These are phyloP conservation scores for Cladophialophora exuberans DNA, from an alignment of 2,329 filamentous ascomycete genomes.

Conservation along the genomic window DNA sequence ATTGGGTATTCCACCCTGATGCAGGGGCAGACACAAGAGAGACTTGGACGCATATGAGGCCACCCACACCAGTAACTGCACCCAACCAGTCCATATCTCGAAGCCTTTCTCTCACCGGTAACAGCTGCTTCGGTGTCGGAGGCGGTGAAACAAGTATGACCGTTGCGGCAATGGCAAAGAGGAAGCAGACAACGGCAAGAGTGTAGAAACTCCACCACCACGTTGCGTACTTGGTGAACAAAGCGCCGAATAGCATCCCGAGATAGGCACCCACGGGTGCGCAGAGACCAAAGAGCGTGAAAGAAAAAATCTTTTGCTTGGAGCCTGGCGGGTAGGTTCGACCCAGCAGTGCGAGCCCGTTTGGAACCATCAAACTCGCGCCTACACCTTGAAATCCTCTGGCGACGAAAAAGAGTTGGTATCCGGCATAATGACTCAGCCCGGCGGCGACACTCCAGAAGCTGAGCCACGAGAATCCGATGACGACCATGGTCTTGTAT, in stretches of 20 bases:
- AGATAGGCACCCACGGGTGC: constrained; percentile 48
- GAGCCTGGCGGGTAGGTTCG: constrained; percentile 56
- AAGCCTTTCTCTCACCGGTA: constrained; percentile 36
- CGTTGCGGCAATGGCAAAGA: constrained; percentile 38
- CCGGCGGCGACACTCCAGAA: constrained; percentile 47
- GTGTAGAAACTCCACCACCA: constrained; percentile 53
- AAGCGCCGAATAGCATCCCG: constrained; percentile 35
- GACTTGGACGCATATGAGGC: constrained; percentile 64
- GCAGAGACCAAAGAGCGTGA: constrained; percentile 50
- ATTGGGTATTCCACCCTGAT: constrained; percentile 58
- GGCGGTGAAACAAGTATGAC: constrained; percentile 42
- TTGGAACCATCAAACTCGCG: constrained; percentile 63
- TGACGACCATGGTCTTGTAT: constrained; percentile 46
- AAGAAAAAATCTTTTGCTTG: constrained; percentile 59
- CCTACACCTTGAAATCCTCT: constrained; percentile 52
- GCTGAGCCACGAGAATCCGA: constrained; percentile 46
- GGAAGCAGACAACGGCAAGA: constrained; percentile 41
- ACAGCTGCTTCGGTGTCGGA: constrained; percentile 30
- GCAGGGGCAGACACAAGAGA: constrained; percentile 64
- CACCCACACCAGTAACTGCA: constrained; percentile 50
- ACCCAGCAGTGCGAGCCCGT: constrained; percentile 63
- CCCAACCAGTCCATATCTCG: constrained; percentile 41
- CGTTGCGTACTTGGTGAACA: constrained; percentile 39
- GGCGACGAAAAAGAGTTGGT: constrained; percentile 43
- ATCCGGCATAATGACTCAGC: constrained; percentile 41